Percentiles rank a stretch among this genome's conserved stretches.
Conservation (phyloP, 2,329 filamentous ascomycete genomes). For the Trichoderma polysporum region DNA sequence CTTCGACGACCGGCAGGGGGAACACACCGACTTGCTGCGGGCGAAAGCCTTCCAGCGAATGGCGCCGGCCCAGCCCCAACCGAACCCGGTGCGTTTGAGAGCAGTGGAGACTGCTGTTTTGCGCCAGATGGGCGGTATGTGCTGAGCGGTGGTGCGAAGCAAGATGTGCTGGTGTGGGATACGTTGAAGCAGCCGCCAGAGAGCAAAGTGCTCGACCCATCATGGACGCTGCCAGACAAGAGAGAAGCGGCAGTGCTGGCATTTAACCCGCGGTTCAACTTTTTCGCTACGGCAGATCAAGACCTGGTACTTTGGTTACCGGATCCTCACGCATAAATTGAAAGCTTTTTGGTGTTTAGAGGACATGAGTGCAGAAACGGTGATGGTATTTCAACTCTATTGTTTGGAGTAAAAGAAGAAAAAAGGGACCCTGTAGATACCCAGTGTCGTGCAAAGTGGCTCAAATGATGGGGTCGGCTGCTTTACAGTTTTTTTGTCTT, state of each 20-base stretch:
- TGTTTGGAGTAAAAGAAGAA: neutral
- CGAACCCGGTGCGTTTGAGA: constrained; percentile 46
- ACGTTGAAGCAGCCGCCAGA: constrained; percentile 57
- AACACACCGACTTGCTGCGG: constrained; percentile 52
- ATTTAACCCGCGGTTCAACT: constrained; percentile 89
- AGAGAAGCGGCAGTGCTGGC: constrained; percentile 72
- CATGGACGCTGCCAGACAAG: constrained; percentile 63
- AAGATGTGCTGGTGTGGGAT: constrained; percentile 86
- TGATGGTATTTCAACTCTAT: neutral
- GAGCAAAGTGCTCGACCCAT: constrained; percentile 62
- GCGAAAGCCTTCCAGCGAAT: constrained; percentile 42
- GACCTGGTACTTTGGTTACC: constrained; percentile 79
- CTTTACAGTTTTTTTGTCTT: neutral
- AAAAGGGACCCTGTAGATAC: constrained; percentile 10
- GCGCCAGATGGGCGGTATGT: constrained; percentile 87
- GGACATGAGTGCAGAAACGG: neutral
- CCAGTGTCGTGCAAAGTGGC: constrained; percentile 4
- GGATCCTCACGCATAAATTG: constrained; percentile 56
- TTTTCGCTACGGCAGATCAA: constrained; percentile 85
- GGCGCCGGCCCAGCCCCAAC: constrained; percentile 31
- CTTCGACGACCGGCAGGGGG: constrained; percentile 59
- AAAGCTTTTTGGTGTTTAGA: neutral
- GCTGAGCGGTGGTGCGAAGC: constrained; percentile 67
- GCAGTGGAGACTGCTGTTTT: constrained; percentile 81
- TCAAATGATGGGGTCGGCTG: neutral